phyloP scores from a whole-genome alignment of 148 eudicot genomes.

The Pharnaceum exiguum region DNA sequence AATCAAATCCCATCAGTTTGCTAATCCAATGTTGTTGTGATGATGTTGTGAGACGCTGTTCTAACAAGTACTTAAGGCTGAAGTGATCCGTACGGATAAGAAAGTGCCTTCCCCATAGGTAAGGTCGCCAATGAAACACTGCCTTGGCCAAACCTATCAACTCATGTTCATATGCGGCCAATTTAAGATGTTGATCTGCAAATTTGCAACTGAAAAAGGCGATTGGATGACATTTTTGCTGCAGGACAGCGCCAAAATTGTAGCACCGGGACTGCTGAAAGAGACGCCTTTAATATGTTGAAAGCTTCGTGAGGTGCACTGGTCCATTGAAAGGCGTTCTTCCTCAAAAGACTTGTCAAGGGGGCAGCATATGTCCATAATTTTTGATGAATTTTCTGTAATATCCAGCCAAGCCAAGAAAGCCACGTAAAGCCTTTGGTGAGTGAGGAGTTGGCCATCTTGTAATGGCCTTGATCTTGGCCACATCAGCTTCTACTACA shows the following conservation, averaged over 20 bases:
- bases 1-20: no score
- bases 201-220: conserved; percentile 8
- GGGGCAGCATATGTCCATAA: background rate
- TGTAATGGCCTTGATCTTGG: background rate
- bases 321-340: conserved; percentile 2
- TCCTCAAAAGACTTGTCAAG: background rate
- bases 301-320: background rate
- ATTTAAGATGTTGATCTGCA: background rate
- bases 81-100: conserved; percentile 4
- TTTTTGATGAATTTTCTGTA: background rate
- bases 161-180: background rate
- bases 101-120: conserved; percentile 3
- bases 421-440: background rate
- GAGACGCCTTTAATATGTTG: background rate
- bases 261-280: background rate
- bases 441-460: background rate
- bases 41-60: background rate
- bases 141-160: conserved; percentile 10
- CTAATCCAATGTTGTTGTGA: background rate
- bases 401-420: background rate
- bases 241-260: background rate
- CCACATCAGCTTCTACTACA: background rate
- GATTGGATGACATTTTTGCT: background rate
- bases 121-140: conserved; percentile 2
- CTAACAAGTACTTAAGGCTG: conserved; percentile 1